Evolutionary conservation across 257 asterid genomes (phyloP).

Genomic region (Solanum megistacrolobum): DNA sequence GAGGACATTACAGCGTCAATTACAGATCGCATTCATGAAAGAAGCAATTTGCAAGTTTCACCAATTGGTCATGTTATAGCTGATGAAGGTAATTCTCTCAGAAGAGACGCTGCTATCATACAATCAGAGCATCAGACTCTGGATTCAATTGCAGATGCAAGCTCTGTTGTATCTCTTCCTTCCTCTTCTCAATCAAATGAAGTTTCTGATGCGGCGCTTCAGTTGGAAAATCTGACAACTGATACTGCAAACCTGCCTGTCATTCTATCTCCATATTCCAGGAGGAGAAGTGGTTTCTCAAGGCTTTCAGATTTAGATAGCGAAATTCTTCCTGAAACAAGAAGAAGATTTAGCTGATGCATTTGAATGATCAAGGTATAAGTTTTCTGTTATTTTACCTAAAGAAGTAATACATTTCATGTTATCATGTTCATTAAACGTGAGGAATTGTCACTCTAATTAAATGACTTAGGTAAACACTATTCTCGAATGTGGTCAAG

Average conservation of each 20-base stretch:
- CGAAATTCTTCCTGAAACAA: slow-evolving; percentile 8
- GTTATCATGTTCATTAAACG: neutral
- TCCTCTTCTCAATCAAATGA: slow-evolving; percentile 29
- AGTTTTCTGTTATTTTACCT: neutral
- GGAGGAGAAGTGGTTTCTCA: slow-evolving; percentile 12
- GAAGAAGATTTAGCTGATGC: slow-evolving; percentile 19
- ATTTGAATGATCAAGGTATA: neutral
- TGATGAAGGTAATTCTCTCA: slow-evolving; percentile 18
- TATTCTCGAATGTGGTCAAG: neutral
- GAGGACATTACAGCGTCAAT: slow-evolving; percentile 63
- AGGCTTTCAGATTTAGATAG: slow-evolving; percentile 7
- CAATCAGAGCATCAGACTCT: slow-evolving; percentile 26
- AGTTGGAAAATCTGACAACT: slow-evolving; percentile 5
- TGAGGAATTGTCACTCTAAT: neutral
- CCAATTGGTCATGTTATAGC: slow-evolving; percentile 19
- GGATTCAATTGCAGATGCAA: slow-evolving; percentile 20
- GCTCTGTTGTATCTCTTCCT: slow-evolving; percentile 15
- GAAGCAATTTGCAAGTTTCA: slow-evolving; percentile 17
- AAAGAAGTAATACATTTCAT: neutral
- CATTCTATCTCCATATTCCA: slow-evolving; percentile 8
- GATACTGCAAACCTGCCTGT: slow-evolving; percentile 4
- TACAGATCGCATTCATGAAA: slow-evolving; percentile 23
- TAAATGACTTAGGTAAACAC: neutral
- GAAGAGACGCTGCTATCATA: slow-evolving; percentile 14
- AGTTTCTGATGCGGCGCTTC: slow-evolving; percentile 18